phyloP scores from a whole-genome alignment of 2,329 filamentous ascomycete species.

The Alternaria atra region DNA sequence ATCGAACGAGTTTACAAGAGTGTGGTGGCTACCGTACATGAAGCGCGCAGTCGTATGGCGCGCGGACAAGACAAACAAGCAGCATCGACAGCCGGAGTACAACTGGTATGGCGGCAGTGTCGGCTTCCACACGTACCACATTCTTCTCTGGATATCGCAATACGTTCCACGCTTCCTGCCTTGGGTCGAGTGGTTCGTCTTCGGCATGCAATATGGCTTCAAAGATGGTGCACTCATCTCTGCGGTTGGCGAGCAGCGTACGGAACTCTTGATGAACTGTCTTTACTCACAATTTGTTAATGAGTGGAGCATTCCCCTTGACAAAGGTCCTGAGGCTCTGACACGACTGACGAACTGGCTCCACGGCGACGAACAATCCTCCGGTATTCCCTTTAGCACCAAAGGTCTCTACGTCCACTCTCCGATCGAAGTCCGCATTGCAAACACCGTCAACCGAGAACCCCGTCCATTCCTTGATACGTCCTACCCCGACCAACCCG shows the following conservation, averaged over 20 bases:
- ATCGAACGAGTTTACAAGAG: constrained; percentile 84
- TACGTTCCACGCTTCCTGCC: constrained; percentile 82
- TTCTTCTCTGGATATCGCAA: constrained; percentile 82
- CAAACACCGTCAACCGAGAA: constrained; percentile 67
- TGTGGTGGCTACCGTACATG: constrained; percentile 98
- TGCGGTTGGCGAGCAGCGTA: constrained; percentile 81
- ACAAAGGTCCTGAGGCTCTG: constrained; percentile 87
- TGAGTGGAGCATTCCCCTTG: constrained; percentile 92
- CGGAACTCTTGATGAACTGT: constrained; percentile 93
- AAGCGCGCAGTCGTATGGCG: constrained; percentile 88
- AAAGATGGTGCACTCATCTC: constrained; percentile 70
- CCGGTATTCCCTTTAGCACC: constrained; percentile 81
- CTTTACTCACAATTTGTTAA: constrained; percentile 99
- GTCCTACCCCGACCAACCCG: constrained; percentile 72
- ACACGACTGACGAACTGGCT: constrained; percentile 86
- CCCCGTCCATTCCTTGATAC: constrained; percentile 76
- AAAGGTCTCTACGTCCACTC: constrained; percentile 83
- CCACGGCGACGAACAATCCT: constrained; percentile 73
- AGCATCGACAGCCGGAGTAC: constrained; percentile 65
- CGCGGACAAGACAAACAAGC: constrained; percentile 77
- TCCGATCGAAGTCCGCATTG: constrained; percentile 90
- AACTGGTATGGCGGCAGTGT: constrained; percentile 84
- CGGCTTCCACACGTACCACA: constrained; percentile 92
- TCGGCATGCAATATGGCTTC: constrained; percentile 98
- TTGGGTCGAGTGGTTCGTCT: constrained; percentile 94